Evolutionary conservation across 257 asterid species (phyloP), one percentile per base, ranked within the genome.

Genomic region (Fraxinus pennsylvanica): DNA sequence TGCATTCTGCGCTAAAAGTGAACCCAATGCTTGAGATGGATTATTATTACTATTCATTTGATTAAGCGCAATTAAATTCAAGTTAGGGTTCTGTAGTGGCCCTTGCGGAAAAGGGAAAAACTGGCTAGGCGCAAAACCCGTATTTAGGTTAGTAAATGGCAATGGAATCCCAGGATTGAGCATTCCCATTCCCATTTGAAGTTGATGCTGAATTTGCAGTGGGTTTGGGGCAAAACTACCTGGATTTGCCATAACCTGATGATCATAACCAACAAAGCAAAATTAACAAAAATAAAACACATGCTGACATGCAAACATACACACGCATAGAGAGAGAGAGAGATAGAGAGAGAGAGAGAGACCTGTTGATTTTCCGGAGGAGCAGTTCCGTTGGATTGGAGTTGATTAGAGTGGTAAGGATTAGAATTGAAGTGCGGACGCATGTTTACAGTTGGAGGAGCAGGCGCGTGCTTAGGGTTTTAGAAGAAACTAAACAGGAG

Each of bases 201-300:
- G 83, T 68, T 85, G 91, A 63, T 87, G 88, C 52, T 72, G 83
- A 38, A 87, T 74, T 82, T 87, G 96, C 85, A 82, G 33, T 43
- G 84, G 75, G 74, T 80, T 81, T 50, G 83, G 87, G 79, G 71
- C 65, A 73, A 86, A 79, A 78, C 76, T 87, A 39, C 86, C 85
- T 33, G 78, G 92, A 65, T 81, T 87, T 61, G 83, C 83, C 88
- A 86, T 83, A 39, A 59, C 87, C 97, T 89, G 88, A 59, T 73
- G 47, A 82, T 75, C 70, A 72, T 68, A 9, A 83, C 70, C 76
- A 75, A 39, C 59, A 77, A 38, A 36, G 6, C 29, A 15, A 41
- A 39, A 71, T 19, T 76, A 6, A 22, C 38, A 69, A n/a, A 36
- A 59, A 17, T 59, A 68, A 3, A 6, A 35, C 21, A 8, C 27